phyloP scores from a whole-genome alignment of 2,329 filamentous ascomycete genomes.

The Xylariaceae sp. region DNA sequence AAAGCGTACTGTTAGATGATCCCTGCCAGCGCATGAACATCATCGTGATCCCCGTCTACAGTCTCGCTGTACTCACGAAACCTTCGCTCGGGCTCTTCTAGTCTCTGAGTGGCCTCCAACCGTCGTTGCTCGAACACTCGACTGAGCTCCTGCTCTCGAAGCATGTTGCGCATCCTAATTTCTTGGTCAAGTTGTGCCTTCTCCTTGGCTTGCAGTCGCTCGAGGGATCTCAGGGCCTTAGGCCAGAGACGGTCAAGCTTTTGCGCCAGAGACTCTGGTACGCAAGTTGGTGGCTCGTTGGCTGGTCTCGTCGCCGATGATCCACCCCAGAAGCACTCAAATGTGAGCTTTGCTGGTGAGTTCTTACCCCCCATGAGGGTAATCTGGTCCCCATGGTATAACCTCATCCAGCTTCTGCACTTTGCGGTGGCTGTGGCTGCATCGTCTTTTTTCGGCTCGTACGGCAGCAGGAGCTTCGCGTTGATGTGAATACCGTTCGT shows the following conservation, averaged over 20 bases:
- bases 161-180: conserved; percentile 38
- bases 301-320: conserved; percentile 41
- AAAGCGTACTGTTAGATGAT: background rate
- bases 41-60: background rate
- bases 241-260: conserved; percentile 46
- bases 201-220: conserved; percentile 37
- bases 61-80: conserved; percentile 16
- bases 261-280: conserved; percentile 37
- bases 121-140: conserved; percentile 45
- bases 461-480: conserved; percentile 55
- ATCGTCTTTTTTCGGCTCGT: conserved; percentile 45
- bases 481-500: conserved; percentile 74
- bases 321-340: conserved; percentile 53
- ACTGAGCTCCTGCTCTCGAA: conserved; percentile 46
- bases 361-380: conserved; percentile 58
- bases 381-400: conserved; percentile 74
- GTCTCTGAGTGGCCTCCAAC: conserved; percentile 40
- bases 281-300: conserved; percentile 36
- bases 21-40: background rate
- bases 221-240: conserved; percentile 41
- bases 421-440: conserved; percentile 44
- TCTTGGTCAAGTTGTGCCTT: conserved; percentile 43
- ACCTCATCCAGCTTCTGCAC: conserved; percentile 58
- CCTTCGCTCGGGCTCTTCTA: conserved; percentile 28
- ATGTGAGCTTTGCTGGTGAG: conserved; percentile 42